A percentile compares a stretch with the other conserved stretches of the same genome.
Conservation (phyloP, 1,139 yeast genomes). For the Zygoascus sp. region DNA sequence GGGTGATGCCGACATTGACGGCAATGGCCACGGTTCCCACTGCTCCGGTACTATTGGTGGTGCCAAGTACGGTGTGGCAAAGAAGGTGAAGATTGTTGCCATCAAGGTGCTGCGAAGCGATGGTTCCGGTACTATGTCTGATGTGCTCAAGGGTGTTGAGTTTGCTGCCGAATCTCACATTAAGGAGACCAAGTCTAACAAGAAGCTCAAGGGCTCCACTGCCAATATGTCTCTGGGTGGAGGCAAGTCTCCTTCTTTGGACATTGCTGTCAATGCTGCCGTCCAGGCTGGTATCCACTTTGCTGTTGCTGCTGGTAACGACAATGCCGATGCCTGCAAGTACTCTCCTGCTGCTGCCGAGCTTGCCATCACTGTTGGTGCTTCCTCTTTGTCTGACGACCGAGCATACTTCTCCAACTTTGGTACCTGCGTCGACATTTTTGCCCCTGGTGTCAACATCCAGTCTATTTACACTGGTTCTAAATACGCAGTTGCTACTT, state of each 20-base stretch:
- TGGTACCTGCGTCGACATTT: constrained; percentile 62
- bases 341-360: constrained; percentile 59
- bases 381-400: constrained; percentile 46
- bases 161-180: constrained; percentile 40
- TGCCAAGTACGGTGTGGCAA: constrained; percentile 57
- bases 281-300: constrained; percentile 57
- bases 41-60: constrained; percentile 61
- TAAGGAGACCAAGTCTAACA: constrained; percentile 34
- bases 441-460: constrained; percentile 55
- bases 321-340: constrained; percentile 58
- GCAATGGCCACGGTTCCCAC: constrained; percentile 83
- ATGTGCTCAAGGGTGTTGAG: constrained; percentile 47
- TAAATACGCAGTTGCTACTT: constrained; percentile 74
- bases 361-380: constrained; percentile 59
- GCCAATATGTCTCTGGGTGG: constrained; percentile 63
- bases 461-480: constrained; percentile 73
- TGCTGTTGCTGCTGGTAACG: constrained; percentile 66
- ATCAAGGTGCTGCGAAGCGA: constrained; percentile 49
- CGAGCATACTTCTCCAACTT: constrained; percentile 59
- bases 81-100: constrained; percentile 57
- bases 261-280: constrained; percentile 55
- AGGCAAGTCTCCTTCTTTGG: constrained; percentile 50
- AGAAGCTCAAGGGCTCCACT: constrained; percentile 53
- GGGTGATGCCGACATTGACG: constrained; percentile 80
- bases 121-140: constrained; percentile 49